These are phyloP conservation scores for Annulohypoxylon moriforme DNA, from an alignment of 495 filamentous ascomycete species.

Conservation along the genomic window DNA sequence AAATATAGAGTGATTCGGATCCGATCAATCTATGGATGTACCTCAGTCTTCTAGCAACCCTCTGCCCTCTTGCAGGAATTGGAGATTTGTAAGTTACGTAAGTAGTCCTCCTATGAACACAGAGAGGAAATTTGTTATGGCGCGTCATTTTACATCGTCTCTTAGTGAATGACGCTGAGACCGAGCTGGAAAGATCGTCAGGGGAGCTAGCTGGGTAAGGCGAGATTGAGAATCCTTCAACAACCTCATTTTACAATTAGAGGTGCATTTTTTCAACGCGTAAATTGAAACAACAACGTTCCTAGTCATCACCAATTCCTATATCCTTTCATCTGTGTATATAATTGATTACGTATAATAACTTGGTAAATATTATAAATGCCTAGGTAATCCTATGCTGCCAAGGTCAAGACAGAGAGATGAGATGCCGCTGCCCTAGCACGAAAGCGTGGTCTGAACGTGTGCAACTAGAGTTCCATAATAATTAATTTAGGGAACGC, in stretches of 20 bases:
- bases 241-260: not conserved
- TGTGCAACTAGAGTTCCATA: conserved; percentile 1
- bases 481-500: conserved; percentile 10
- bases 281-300: not conserved
- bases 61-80: not conserved
- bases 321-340: not conserved
- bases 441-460: not conserved
- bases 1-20: not conserved
- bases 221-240: not conserved
- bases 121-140: not conserved
- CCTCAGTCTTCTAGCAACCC: no score
- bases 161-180: not conserved
- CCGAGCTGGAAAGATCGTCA: conserved; percentile 7
- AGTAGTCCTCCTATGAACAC: not conserved
- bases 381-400: not conserved
- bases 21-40: not conserved
- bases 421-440: not conserved
- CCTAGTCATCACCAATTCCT: not conserved
- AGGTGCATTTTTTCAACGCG: not conserved
- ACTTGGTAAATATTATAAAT: not conserved
- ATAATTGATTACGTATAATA: not conserved
- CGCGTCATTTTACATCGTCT: not conserved
- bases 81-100: not conserved
- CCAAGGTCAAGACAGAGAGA: not conserved
- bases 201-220: conserved; percentile 1